A percentile compares a stretch with the other conserved stretches of the same genome.
phyloP scores from a whole-genome alignment of 2,329 filamentous ascomycete species.

The Hypoxylon sp. region DNA sequence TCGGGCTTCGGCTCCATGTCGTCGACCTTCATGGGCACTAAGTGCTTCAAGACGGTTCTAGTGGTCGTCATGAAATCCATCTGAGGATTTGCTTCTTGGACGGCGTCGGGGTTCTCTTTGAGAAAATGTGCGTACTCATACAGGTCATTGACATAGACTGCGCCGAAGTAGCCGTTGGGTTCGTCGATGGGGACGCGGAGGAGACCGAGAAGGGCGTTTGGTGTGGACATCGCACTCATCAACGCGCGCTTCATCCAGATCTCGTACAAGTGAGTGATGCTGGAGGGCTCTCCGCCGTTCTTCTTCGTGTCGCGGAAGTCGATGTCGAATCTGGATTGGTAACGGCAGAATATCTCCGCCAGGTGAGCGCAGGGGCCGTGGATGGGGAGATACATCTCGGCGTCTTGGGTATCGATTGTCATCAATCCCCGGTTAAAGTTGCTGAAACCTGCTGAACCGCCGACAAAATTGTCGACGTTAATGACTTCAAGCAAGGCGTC shows the following conservation, averaged over 20 bases:
- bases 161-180: slow-evolving; percentile 28
- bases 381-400: slow-evolving; percentile 41
- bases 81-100: slow-evolving; percentile 25
- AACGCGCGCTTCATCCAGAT: slow-evolving; percentile 47
- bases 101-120: not conserved
- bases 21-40: not conserved
- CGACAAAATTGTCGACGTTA: slow-evolving; percentile 9
- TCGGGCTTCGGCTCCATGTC: not conserved
- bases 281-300: slow-evolving; percentile 34
- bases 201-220: not conserved
- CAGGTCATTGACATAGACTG: not conserved
- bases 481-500: slow-evolving; percentile 15
- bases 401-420: slow-evolving; percentile 28
- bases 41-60: not conserved
- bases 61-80: not conserved
- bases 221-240: slow-evolving; percentile 7
- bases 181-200: slow-evolving; percentile 27
- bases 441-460: slow-evolving; percentile 24
- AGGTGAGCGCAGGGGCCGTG: slow-evolving; percentile 40
- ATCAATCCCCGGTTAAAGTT: not conserved
- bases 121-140: not conserved
- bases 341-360: slow-evolving; percentile 34
- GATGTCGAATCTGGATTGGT: slow-evolving; percentile 28
- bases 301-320: slow-evolving; percentile 34
- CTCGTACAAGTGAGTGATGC: slow-evolving; percentile 45